Percentiles rank a stretch among this genome's conserved stretches.
These are phyloP conservation scores for Aspergillus spinulosporus DNA, from an alignment of 2,329 filamentous ascomycete genomes.

Conservation along the genomic window DNA sequence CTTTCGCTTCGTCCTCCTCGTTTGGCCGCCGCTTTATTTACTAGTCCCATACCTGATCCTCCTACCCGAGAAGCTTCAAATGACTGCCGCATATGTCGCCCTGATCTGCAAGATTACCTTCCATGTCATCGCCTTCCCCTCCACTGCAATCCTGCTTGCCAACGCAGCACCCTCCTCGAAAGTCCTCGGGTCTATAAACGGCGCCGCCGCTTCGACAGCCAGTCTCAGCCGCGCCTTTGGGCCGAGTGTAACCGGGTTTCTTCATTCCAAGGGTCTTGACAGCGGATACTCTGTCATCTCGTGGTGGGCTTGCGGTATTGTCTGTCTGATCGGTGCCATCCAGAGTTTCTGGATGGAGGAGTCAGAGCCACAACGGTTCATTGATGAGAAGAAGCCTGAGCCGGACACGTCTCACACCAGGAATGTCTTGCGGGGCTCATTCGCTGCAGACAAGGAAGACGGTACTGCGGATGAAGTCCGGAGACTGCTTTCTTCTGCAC, in stretches of 20 bases:
- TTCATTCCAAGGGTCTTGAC: slow-evolving; percentile 78
- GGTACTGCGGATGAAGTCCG: slow-evolving; percentile 35
- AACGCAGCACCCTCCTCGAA: slow-evolving; percentile 83
- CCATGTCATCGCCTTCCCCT: slow-evolving; percentile 86
- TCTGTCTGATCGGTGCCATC: slow-evolving; percentile 72
- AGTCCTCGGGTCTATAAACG: slow-evolving; percentile 88
- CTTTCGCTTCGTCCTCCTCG: slow-evolving; percentile 76
- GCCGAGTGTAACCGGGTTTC: slow-evolving; percentile 79
- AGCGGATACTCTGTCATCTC: slow-evolving; percentile 82
- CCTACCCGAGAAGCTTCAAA: slow-evolving; percentile 69
- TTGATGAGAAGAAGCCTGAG: slow-evolving; percentile 41
- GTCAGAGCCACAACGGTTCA: slow-evolving; percentile 45
- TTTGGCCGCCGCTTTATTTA: slow-evolving; percentile 86
- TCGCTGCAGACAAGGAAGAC: slow-evolving; percentile 25
- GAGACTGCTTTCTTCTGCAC: slow-evolving; percentile 37
- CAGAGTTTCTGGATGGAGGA: slow-evolving; percentile 76
- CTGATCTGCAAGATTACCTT: slow-evolving; percentile 93
- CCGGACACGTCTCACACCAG: slow-evolving; percentile 31
- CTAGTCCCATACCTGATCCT: slow-evolving; percentile 85
- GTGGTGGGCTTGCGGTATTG: slow-evolving; percentile 85
- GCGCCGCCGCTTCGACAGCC: slow-evolving; percentile 85
- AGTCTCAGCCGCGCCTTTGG: slow-evolving; percentile 86
- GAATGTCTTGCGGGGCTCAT: slow-evolving; percentile 24
- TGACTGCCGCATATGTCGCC: slow-evolving; percentile 72
- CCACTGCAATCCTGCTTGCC: slow-evolving; percentile 82